A percentile compares a stretch with the other conserved stretches of the same genome.
Evolutionary conservation across 225 moss, liverwort and hornwort genomes (phyloP).

Genomic region (Straminergon stramineum): DNA sequence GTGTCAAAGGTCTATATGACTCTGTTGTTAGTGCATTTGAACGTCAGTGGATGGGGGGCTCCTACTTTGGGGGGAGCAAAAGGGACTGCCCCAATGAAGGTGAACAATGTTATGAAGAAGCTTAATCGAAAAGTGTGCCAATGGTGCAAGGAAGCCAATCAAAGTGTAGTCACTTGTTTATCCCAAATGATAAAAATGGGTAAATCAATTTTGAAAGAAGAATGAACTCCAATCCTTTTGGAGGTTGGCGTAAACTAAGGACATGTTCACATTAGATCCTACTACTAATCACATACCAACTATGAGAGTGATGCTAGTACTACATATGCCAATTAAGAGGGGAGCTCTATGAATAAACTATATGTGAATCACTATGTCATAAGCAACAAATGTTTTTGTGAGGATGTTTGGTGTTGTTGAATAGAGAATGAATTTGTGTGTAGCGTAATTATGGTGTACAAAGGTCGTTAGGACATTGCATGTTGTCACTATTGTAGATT

Average conservation of each 20-base stretch:
- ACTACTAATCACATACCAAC: not conserved
- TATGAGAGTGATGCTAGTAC: not conserved
- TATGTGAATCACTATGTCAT: not conserved
- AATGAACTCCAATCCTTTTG: fast-evolving
- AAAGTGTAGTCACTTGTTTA: not conserved
- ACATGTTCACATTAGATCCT: not conserved
- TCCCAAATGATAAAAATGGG: fast-evolving
- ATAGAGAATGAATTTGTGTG: fast-evolving
- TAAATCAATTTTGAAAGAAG: not conserved
- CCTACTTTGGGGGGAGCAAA: too few relatives aligned
- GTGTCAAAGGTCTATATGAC: too few relatives aligned
- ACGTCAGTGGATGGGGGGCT: too few relatives aligned
- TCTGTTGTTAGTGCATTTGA: too few relatives aligned
- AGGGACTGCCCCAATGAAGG: too few relatives aligned
- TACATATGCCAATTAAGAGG: fast-evolving
- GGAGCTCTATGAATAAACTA: not conserved
- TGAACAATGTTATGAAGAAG: too few relatives aligned
- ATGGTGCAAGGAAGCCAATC: fast-evolving
- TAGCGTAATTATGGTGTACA: not conserved
- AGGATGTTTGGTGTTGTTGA: fast-evolving
- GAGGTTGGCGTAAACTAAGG: fast-evolving
- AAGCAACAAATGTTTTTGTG: not conserved
- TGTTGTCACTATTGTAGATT: not conserved
- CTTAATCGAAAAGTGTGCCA: fast-evolving
- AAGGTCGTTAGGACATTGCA: not conserved